A percentile compares a stretch with the other conserved stretches of the same genome.
These are phyloP conservation scores for Cryoendolithus antarcticus DNA, from an alignment of 2,329 filamentous ascomycete genomes.

Conservation along the genomic window DNA sequence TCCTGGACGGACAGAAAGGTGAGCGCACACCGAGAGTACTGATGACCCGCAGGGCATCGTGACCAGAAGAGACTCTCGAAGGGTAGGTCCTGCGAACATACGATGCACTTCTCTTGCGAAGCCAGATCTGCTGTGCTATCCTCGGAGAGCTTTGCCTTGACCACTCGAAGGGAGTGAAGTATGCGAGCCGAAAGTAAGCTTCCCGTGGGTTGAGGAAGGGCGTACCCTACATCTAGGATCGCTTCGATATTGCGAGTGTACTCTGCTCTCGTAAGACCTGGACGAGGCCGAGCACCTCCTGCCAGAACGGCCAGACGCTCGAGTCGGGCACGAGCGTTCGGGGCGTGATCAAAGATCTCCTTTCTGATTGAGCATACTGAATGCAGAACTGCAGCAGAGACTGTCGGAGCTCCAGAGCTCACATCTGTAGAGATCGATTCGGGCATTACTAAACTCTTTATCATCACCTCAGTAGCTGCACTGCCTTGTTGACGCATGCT, in stretches of 20 bases:
- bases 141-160: not conserved
- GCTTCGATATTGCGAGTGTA: not conserved
- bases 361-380: too few species aligned
- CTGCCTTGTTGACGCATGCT: not conserved
- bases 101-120: conserved; percentile 36
- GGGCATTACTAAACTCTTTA: not conserved
- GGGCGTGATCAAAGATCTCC: too few species aligned
- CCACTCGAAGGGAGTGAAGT: too few species aligned
- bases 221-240: not conserved
- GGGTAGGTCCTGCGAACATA: conserved; percentile 36
- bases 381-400: too few species aligned
- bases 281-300: too few species aligned
- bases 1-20: conserved; percentile 44
- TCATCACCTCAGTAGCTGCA: not conserved
- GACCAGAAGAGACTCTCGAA: conserved; percentile 37
- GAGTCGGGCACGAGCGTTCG: too few species aligned
- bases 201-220: too few species aligned
- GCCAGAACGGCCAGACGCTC: too few species aligned
- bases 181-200: too few species aligned
- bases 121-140: not conserved
- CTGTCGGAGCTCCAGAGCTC: too few species aligned
- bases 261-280: conserved; percentile 1
- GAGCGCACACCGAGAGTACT: conserved; percentile 41
- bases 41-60: conserved; percentile 38
- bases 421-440: not conserved